Evolutionary conservation across 75 land plant species (phyloP).

Genomic region (Isoetes taiwanensis): DNA sequence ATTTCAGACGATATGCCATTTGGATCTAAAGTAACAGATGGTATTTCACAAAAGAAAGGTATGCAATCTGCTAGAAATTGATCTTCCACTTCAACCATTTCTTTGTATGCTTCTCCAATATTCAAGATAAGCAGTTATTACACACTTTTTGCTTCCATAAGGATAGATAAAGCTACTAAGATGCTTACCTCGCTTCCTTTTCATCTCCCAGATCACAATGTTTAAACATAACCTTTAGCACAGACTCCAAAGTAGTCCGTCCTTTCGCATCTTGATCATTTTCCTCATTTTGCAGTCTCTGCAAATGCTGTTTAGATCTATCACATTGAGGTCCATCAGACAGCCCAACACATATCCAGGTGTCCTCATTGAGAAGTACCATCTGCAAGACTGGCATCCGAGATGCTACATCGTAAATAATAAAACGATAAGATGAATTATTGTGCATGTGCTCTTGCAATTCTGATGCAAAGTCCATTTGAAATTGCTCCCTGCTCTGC

Average conservation of each 20-base stretch:
- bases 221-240: slow-evolving; percentile 52
- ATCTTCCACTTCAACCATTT: not conserved
- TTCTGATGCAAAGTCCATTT: slow-evolving; percentile 42
- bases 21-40: not conserved
- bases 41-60: not conserved
- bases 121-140: not conserved
- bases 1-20: not conserved
- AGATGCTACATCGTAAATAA: slow-evolving; percentile 42
- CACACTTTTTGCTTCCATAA: not conserved
- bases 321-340: not conserved
- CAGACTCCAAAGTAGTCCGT: slow-evolving; percentile 19
- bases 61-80: not conserved
- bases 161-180: not conserved
- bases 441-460: slow-evolving; percentile 44
- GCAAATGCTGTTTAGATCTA: not conserved
- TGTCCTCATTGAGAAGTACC: slow-evolving; percentile 43
- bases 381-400: slow-evolving; percentile 41
- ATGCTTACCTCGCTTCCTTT: slow-evolving; percentile 42
- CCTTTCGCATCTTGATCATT: not conserved
- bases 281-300: not conserved
- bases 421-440: slow-evolving; percentile 51
- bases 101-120: too few relatives aligned
- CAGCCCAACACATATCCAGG: slow-evolving; percentile 49
- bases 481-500: slow-evolving; percentile 49
- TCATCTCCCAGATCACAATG: slow-evolving; percentile 21